phyloP scores from a whole-genome alignment of 768 basidiomycete species.

The Mycena rosella region DNA sequence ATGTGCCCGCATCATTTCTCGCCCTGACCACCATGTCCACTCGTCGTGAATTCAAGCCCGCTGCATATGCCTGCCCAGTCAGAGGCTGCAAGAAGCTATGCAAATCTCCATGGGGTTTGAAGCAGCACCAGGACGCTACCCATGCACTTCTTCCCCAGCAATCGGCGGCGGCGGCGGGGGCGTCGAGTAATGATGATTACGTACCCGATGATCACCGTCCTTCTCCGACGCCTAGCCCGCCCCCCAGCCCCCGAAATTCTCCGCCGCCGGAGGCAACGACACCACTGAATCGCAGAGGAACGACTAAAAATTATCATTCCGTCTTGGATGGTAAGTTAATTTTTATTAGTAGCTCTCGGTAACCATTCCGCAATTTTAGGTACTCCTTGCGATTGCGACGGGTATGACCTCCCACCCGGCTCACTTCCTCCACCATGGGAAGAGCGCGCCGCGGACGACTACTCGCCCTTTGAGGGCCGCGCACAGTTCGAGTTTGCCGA shows the following conservation, averaged over 20 bases:
- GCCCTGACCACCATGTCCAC: no score
- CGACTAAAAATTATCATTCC: conserved; percentile 11
- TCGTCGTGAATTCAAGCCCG: not conserved
- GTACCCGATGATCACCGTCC: not conserved
- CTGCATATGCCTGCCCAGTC: not conserved
- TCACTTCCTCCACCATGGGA: conserved; percentile 23
- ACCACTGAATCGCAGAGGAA: not conserved
- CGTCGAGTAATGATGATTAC: not conserved
- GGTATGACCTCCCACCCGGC: conserved; percentile 19
- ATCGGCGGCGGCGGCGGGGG: not conserved
- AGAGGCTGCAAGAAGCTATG: not conserved
- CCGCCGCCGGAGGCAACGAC: not conserved
- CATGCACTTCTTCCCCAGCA: not conserved
- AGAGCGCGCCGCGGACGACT: conserved; percentile 22
- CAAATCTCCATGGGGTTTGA: not conserved
- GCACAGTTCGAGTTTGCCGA: conserved; percentile 30
- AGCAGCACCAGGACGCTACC: not conserved
- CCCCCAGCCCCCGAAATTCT: not conserved
- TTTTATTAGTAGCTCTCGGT: no score
- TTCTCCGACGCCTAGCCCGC: not conserved
- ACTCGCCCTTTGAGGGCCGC: conserved; percentile 27
- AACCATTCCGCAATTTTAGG: conserved; percentile 13
- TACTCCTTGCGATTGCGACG: conserved; percentile 29
- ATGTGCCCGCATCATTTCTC: no score
- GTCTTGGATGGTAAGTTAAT: conserved; percentile 28